Evolutionary conservation across 1,139 yeast genomes (phyloP).

Genomic region (Pichia terricola): DNA sequence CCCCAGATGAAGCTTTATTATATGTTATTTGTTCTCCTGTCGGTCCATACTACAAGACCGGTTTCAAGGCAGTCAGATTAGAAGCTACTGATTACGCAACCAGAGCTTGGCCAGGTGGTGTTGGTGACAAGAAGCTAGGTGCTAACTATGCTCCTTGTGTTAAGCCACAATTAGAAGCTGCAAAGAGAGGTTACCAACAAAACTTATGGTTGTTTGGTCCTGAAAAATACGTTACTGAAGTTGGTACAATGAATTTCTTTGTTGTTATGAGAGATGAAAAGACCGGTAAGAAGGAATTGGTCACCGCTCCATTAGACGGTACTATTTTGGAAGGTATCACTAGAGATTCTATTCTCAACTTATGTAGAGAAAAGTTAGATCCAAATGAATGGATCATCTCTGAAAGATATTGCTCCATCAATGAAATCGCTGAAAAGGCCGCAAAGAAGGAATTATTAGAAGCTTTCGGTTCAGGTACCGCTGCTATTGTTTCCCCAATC

Average conservation of each 20-base stretch:
- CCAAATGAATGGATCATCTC: constrained; percentile 66
- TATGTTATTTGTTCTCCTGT: constrained; percentile 90
- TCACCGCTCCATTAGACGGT: constrained; percentile 94
- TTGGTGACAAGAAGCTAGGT: constrained; percentile 90
- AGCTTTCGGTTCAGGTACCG: constrained; percentile 97
- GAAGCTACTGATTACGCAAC: constrained; percentile 94
- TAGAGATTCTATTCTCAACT: constrained; percentile 73
- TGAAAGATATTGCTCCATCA: constrained; percentile 76
- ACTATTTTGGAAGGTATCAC: constrained; percentile 96
- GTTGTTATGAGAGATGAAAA: constrained; percentile 61
- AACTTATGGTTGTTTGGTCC: constrained; percentile 94
- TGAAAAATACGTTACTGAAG: constrained; percentile 85
- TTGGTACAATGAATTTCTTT: constrained; percentile 95
- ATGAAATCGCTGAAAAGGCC: constrained; percentile 71
- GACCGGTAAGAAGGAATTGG: constrained; percentile 82
- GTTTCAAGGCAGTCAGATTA: constrained; percentile 85
- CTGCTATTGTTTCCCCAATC: constrained; percentile 93
- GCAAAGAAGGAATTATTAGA: constrained; percentile 76
- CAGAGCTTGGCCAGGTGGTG: constrained; percentile 99
- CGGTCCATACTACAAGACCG: constrained; percentile 84
- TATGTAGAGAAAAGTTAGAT: constrained; percentile 67
- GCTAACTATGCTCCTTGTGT: constrained; percentile 97
- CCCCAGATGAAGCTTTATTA: constrained; percentile 72
- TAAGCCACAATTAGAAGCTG: constrained; percentile 82
- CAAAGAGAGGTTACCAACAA: constrained; percentile 82